These are phyloP conservation scores for Fusarium odoratissimum DNA, from an alignment of 2,329 filamentous ascomycete species.

Conservation along the genomic window DNA sequence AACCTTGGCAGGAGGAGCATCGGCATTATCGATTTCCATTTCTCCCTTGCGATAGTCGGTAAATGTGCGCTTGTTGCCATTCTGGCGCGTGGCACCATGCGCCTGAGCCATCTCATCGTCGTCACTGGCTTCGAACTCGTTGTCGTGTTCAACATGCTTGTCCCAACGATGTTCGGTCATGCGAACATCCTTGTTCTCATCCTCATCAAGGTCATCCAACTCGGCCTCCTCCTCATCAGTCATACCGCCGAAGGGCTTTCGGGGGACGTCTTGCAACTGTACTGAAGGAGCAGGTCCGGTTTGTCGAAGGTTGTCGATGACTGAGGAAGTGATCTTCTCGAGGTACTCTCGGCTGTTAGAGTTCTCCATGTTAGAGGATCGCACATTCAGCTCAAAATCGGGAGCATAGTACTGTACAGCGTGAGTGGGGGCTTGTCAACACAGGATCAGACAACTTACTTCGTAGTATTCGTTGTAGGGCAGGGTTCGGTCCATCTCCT, in stretches of 20 bases:
- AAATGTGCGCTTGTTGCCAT: conserved; percentile 63
- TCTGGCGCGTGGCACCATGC: conserved; percentile 74
- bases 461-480: conserved; percentile 98
- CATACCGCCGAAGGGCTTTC: conserved; percentile 70
- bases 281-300: conserved; percentile 89
- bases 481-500: conserved; percentile 82
- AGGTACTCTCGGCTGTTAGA: conserved; percentile 87
- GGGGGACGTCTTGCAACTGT: conserved; percentile 83
- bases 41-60: conserved; percentile 62
- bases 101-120: conserved; percentile 82
- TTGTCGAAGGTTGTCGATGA: conserved; percentile 88
- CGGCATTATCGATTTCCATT: conserved; percentile 53
- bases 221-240: conserved; percentile 75
- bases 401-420: conserved; percentile 83
- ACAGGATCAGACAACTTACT: conserved; percentile 56
- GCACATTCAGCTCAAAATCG: conserved; percentile 90
- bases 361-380: conserved; percentile 90
- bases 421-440: conserved; percentile 37
- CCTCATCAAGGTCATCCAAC: conserved; percentile 79
- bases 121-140: conserved; percentile 88
- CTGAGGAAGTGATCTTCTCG: conserved; percentile 81
- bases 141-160: conserved; percentile 78
- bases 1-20: conserved; percentile 53
- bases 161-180: conserved; percentile 87
- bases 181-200: conserved; percentile 85